Evolutionary conservation across 805 yeast genomes (phyloP), one percentile per base, ranked within the genome.

Genomic region (Pichia californica): DNA sequence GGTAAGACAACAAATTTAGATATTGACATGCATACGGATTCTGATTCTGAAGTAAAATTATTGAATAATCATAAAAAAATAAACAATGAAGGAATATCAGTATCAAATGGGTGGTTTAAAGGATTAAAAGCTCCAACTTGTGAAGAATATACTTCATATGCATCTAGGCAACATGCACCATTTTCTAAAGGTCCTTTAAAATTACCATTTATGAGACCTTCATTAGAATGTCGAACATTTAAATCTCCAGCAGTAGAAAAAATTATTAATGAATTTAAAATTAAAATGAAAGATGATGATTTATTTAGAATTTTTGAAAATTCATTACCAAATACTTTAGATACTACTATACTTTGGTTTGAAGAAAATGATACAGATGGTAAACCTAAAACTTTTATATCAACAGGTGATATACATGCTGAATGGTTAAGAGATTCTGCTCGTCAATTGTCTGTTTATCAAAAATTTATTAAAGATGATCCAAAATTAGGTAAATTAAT

Each of bases 371-470:
- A 56, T 3, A 40, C 49, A 15, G 40, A 51, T 15, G 47, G 50
- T 45, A 20, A 52, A 44, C 76, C 88, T 0, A 76, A 79, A 48
- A 70, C 94, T 1, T 88, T 88, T 61, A 75, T 88, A 1, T 91
- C 87, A 27, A 88, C 96, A 0, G 96, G 96, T 9, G 96, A 88
- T 57, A 88, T 88, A 44, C 88, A 86, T 59, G 96, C 96, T 2
- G 95, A 88, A 61, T 88, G 96, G 96, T 66, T 88, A 38, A 65
- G 96, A 41, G 96, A 88, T 61, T 80, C 94, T 1, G 86, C 95
- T 0, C 68, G 93, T 52, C 96, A 88, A 57, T 63, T 88, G 38
- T 74, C 86, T 4, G 85, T 84, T 2, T 88, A 87, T 59, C 80
- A 81, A 53, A 77, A 77, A 7, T 68, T 86, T 19, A 63, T 79